Evolutionary conservation across 2,329 filamentous ascomycete genomes (phyloP).

Genomic region (Cercospora sp.): DNA sequence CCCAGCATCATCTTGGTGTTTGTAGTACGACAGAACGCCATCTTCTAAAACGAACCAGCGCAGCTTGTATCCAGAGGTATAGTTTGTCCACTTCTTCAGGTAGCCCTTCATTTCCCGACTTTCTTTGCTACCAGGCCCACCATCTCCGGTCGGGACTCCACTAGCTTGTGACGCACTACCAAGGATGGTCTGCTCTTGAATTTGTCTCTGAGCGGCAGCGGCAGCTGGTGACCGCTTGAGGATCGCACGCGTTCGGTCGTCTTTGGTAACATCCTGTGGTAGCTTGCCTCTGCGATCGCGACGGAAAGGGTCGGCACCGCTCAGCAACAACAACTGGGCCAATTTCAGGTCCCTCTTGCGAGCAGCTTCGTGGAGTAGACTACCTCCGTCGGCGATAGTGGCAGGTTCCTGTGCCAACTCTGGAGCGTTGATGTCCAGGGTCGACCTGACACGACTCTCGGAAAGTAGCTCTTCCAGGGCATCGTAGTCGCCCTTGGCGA

Average conservation of each 20-base stretch:
- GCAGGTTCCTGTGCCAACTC: slow-evolving; percentile 80
- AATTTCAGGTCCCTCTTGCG: slow-evolving; percentile 82
- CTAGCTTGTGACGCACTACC: slow-evolving; percentile 62
- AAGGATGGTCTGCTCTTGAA: slow-evolving; percentile 95
- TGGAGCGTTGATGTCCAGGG: slow-evolving; percentile 87
- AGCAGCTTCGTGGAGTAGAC: slow-evolving; percentile 88
- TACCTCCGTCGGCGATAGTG: slow-evolving; percentile 82
- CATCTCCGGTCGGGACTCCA: slow-evolving; percentile 44
- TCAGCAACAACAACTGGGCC: slow-evolving; percentile 85
- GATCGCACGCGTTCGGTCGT: slow-evolving; percentile 83
- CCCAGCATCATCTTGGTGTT: slow-evolving; percentile 95
- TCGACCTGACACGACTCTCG: slow-evolving; percentile 80
- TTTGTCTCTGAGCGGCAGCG: slow-evolving; percentile 87
- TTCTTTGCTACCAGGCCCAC: slow-evolving; percentile 71
- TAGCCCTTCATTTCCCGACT: slow-evolving; percentile 97
- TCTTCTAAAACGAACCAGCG: slow-evolving; percentile 98
- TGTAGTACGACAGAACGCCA: slow-evolving; percentile 97
- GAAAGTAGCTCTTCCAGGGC: slow-evolving; percentile 76
- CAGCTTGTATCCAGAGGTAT: slow-evolving; percentile 93
- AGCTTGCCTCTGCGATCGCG: slow-evolving; percentile 93
- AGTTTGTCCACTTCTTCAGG: slow-evolving; percentile 99
- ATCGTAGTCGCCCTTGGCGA: slow-evolving; percentile 72
- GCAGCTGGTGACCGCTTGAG: slow-evolving; percentile 93
- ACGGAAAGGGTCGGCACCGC: slow-evolving; percentile 93
- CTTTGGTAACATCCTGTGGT: slow-evolving; percentile 93